Conservation (phyloP, 2,329 filamentous ascomycete genomes). For the Nemania sp. region DNA sequence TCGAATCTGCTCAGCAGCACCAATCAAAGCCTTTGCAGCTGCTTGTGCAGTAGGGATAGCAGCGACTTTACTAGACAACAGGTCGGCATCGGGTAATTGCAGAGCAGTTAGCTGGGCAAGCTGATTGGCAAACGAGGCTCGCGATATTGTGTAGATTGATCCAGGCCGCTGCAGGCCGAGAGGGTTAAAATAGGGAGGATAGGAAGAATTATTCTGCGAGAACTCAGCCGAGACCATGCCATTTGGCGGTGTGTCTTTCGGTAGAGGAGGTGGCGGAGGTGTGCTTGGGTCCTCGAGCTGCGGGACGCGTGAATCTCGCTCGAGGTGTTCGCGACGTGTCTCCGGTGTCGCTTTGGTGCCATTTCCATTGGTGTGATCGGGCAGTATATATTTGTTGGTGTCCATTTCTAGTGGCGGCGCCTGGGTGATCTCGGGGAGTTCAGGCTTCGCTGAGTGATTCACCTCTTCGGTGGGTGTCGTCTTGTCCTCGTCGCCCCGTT, state of each 20-base stretch:
- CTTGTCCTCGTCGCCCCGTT: slow-evolving; percentile 42
- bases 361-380: slow-evolving; percentile 76
- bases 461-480: slow-evolving; percentile 30
- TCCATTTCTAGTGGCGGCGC: slow-evolving; percentile 71
- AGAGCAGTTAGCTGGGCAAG: slow-evolving; percentile 92
- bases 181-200: slow-evolving; percentile 75
- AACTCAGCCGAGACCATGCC: slow-evolving; percentile 56
- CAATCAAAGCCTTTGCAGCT: slow-evolving; percentile 85
- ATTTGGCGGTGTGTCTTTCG: slow-evolving; percentile 66
- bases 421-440: slow-evolving; percentile 65
- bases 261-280: slow-evolving; percentile 56
- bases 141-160: slow-evolving; percentile 93
- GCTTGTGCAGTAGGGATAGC: slow-evolving; percentile 86
- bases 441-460: slow-evolving; percentile 46
- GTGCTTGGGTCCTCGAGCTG: slow-evolving; percentile 53
- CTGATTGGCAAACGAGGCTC: slow-evolving; percentile 92
- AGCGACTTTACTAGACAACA: slow-evolving; percentile 84
- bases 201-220: slow-evolving; percentile 65
- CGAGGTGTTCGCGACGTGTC: slow-evolving; percentile 68
- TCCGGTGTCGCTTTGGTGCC: slow-evolving; percentile 72
- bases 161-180: slow-evolving; percentile 76
- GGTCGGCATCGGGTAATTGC: slow-evolving; percentile 85
- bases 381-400: slow-evolving; percentile 79
- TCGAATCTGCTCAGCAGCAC: slow-evolving; percentile 90
- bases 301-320: slow-evolving; percentile 59